These are phyloP conservation scores for Anthoceros angustus DNA, from an alignment of 225 moss, liverwort and hornwort species.

Conservation along the genomic window DNA sequence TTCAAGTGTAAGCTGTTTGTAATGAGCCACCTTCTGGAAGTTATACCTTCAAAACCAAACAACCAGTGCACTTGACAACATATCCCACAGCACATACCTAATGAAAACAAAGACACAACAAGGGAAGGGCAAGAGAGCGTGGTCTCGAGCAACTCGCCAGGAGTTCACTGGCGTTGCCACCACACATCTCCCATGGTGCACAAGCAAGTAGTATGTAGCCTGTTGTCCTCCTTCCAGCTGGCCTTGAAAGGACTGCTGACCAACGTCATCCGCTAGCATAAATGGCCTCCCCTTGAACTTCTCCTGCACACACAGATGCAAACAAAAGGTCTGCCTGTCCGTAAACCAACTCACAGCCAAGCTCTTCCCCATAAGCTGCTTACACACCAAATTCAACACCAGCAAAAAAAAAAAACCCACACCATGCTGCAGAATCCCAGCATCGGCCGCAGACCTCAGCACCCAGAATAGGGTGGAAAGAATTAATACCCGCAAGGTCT, in stretches of 20 bases:
- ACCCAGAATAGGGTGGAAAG: neutral
- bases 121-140: neutral
- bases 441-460: neutral
- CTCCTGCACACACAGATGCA: constrained; percentile 27
- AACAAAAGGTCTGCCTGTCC: neutral
- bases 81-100: neutral
- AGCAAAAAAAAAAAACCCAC: neutral
- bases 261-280: constrained; percentile 85
- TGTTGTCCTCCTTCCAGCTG: constrained; percentile 98
- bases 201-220: constrained; percentile 76
- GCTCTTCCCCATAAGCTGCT: no score
- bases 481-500: constrained; percentile 37
- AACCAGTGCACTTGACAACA: neutral
- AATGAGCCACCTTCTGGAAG: constrained; percentile 96
- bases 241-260: constrained; percentile 88
- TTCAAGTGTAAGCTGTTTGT: constrained; percentile 91
- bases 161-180: constrained; percentile 71
- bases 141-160: constrained; percentile 28
- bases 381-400: neutral
- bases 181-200: constrained; percentile 71
- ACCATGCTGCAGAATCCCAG: neutral
- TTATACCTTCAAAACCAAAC: constrained; percentile 54
- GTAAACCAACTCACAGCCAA: neutral
- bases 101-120: neutral
- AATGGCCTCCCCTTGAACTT: constrained; percentile 79